Conservation (phyloP, 257 asterid genomes). For the Coffea eugenioides region DNA sequence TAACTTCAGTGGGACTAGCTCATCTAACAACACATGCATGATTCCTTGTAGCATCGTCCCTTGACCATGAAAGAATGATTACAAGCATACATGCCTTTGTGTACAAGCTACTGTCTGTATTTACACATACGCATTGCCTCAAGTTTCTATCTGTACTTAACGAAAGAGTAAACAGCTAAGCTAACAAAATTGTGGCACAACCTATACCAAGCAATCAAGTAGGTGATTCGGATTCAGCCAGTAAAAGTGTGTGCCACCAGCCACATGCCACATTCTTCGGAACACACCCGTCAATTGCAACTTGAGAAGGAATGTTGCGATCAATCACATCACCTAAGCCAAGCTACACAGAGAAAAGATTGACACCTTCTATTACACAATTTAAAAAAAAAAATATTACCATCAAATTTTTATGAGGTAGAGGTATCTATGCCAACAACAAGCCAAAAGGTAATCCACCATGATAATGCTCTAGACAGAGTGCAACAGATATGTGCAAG, state of each 20-base stretch:
- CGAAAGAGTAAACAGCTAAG: constrained; percentile 28
- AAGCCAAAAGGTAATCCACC: not conserved
- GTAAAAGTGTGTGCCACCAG: constrained; percentile 99
- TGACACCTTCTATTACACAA: no score
- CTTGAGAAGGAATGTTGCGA: constrained; percentile 71
- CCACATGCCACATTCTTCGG: constrained; percentile 81
- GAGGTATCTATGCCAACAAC: not conserved
- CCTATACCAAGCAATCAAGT: constrained; percentile 32
- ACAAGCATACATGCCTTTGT: constrained; percentile 14
- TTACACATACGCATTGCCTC: constrained; percentile 22
- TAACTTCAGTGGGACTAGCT: not conserved
- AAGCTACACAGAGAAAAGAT: constrained; percentile 44
- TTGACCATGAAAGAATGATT: constrained; percentile 29
- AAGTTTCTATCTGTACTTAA: not conserved
- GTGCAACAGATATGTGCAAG: not conserved
- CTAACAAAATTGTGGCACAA: constrained; percentile 67
- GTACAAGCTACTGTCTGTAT: constrained; percentile 27
- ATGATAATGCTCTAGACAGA: not conserved
- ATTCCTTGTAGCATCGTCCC: constrained; percentile 8
- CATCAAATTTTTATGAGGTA: not conserved
- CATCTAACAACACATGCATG: constrained; percentile 10
- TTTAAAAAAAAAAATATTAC: not conserved
- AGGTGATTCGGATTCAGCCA: constrained; percentile 65
- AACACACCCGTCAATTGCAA: constrained; percentile 47
- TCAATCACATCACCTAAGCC: constrained; percentile 92